Conservation (phyloP, 2,329 filamentous ascomycete genomes). For the Penicillium freii region DNA sequence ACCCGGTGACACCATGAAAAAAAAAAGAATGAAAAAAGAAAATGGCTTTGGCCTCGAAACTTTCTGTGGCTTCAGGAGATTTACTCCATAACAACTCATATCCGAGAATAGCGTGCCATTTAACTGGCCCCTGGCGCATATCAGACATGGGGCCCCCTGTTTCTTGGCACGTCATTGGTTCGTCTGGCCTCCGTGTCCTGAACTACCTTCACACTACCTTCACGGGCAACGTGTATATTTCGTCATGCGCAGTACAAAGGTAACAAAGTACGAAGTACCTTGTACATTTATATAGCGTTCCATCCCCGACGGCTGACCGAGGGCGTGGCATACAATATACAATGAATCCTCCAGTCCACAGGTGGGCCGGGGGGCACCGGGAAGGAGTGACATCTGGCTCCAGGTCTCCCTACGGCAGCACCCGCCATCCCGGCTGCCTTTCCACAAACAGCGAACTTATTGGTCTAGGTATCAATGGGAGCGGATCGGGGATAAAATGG, state of each 20-base stretch:
- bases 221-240: background rate
- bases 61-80: background rate
- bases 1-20: background rate
- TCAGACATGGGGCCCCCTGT: background rate
- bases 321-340: background rate
- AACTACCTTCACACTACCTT: background rate
- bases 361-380: background rate
- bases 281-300: background rate
- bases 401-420: constrained; percentile 8
- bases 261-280: background rate
- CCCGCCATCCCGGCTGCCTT: constrained; percentile 14
- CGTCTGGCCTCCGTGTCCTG: background rate
- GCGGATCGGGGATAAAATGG: background rate
- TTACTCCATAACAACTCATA: background rate
- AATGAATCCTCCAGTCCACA: background rate
- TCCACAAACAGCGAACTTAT: constrained; percentile 9
- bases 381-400: background rate
- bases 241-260: background rate
- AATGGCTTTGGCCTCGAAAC: background rate
- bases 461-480: background rate
- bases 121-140: background rate
- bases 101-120: background rate
- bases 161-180: background rate
- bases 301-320: background rate
- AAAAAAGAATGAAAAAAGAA: background rate